A percentile compares a stretch with the other conserved stretches of the same genome.
phyloP scores from a whole-genome alignment of 1,139 yeast genomes.

The Yamadazyma siamensis region DNA sequence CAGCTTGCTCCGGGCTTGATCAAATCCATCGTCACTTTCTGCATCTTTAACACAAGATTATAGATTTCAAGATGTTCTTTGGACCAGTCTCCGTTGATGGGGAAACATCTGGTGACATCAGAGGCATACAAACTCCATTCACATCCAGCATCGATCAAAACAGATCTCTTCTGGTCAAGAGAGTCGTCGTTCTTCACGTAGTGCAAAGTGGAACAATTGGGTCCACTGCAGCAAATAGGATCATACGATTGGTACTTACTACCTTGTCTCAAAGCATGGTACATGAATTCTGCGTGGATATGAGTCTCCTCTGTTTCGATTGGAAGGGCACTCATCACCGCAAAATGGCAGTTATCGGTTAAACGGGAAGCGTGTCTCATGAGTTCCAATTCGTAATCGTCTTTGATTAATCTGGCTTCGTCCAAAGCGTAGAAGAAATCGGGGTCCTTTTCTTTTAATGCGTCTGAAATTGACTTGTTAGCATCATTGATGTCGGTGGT shows the following conservation, averaged over 20 bases:
- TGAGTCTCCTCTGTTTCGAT: constrained; percentile 87
- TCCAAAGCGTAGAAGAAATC: constrained; percentile 74
- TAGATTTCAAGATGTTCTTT: constrained; percentile 82
- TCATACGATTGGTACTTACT: constrained; percentile 86
- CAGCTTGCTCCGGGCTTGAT: constrained; percentile 81
- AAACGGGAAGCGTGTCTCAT: constrained; percentile 79
- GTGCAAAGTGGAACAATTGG: constrained; percentile 87
- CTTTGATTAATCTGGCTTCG: constrained; percentile 83
- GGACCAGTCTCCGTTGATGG: constrained; percentile 86
- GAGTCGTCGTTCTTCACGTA: constrained; percentile 81
- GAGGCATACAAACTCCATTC: constrained; percentile 93
- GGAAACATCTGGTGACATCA: constrained; percentile 95
- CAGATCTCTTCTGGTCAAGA: constrained; percentile 49
- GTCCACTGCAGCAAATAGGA: constrained; percentile 94
- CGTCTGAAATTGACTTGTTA: constrained; percentile 24
- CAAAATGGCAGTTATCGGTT: constrained; percentile 83
- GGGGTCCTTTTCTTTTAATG: constrained; percentile 38
- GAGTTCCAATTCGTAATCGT: constrained; percentile 70
- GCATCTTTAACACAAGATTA: constrained; percentile 82
- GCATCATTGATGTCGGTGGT: constrained; percentile 46
- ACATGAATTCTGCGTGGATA: constrained; percentile 90
- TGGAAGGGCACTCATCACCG: constrained; percentile 90
- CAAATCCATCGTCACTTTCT: constrained; percentile 57
- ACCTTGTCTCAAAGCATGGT: constrained; percentile 93
- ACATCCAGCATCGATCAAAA: constrained; percentile 94